Conservation (phyloP, 2,329 filamentous ascomycete genomes). For the Coniochaeta hoffmannii region DNA sequence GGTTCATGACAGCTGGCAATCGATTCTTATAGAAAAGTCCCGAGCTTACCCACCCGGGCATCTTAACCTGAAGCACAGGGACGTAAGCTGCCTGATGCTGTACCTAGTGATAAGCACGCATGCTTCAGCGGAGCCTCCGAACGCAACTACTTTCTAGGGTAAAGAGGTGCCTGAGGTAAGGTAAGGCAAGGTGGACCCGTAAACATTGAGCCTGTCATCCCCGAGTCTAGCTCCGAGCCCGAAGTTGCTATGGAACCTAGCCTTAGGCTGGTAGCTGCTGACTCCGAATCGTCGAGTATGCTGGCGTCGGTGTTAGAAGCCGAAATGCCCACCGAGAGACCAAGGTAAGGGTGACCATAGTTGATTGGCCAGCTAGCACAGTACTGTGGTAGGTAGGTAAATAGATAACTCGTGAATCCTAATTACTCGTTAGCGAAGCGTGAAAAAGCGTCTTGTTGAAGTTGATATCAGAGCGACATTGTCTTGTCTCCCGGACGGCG, state of each 20-base stretch:
- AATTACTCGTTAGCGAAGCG: background rate
- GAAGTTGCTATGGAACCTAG: background rate
- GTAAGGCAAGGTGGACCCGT: too few relatives aligned
- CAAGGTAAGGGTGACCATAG: background rate
- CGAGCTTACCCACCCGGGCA: background rate
- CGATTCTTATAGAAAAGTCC: background rate
- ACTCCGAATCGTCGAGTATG: background rate
- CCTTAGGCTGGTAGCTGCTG: background rate
- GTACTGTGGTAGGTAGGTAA: too few relatives aligned
- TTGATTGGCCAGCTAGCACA: too few relatives aligned
- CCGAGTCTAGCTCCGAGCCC: conserved; percentile 2
- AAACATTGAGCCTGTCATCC: background rate
- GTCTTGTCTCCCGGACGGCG: background rate
- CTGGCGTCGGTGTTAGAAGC: background rate
- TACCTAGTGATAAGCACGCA: too few relatives aligned
- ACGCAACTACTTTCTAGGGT: too few relatives aligned
- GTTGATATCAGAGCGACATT: background rate
- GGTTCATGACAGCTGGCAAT: too few relatives aligned
- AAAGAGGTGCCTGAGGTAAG: too few relatives aligned
- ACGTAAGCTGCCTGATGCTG: too few relatives aligned
- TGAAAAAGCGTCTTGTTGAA: background rate
- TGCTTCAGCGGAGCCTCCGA: too few relatives aligned
- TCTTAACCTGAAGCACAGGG: background rate
- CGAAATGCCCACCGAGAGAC: background rate
- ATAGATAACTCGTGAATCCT: too few relatives aligned